Conservation (phyloP, 352 stramenopile species). For the Globisporangium apiculatum region DNA sequence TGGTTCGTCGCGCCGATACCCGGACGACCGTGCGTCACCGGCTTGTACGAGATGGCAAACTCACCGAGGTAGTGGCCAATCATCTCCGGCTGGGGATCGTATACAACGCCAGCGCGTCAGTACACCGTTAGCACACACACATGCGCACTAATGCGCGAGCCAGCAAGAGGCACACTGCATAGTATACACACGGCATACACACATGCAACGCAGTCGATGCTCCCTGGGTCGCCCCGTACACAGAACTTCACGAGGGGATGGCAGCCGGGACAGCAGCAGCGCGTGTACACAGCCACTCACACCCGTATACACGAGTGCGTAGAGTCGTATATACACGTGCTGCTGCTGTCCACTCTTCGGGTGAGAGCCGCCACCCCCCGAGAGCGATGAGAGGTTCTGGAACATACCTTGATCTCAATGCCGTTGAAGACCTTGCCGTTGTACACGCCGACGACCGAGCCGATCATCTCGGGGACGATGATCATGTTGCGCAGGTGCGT, state of each 20-base stretch:
- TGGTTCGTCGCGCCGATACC: constrained; percentile 98
- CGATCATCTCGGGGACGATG: constrained; percentile 99
- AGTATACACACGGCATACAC: constrained; percentile 6
- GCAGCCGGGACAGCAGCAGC: constrained; percentile 25
- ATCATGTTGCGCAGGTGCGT: constrained; percentile 99
- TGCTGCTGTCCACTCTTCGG: constrained; percentile 45
- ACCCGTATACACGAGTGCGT: not conserved
- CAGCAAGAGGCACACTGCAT: constrained; percentile 3
- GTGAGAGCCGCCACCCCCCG: constrained; percentile 74
- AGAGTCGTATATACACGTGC: not conserved
- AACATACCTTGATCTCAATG: constrained; percentile 99
- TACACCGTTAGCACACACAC: constrained; percentile 7
- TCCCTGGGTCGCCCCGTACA: constrained; percentile 87
- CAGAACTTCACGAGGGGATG: constrained; percentile 83
- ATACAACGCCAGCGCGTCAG: constrained; percentile 17
- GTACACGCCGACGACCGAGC: constrained; percentile 99
- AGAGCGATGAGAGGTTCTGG: constrained; percentile 74
- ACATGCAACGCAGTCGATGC: constrained; percentile 17
- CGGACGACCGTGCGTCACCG: constrained; percentile 96
- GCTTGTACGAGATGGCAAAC: constrained; percentile 99
- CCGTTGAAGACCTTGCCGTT: constrained; percentile 99
- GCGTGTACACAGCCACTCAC: not conserved
- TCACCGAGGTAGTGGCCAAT: constrained; percentile 99
- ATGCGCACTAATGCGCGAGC: not conserved
- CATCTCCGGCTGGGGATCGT: constrained; percentile 92